Evolutionary conservation across 345 rosid species (phyloP), one percentile per base, ranked within the genome.

Genomic region (Gossypium rotundifolium): DNA sequence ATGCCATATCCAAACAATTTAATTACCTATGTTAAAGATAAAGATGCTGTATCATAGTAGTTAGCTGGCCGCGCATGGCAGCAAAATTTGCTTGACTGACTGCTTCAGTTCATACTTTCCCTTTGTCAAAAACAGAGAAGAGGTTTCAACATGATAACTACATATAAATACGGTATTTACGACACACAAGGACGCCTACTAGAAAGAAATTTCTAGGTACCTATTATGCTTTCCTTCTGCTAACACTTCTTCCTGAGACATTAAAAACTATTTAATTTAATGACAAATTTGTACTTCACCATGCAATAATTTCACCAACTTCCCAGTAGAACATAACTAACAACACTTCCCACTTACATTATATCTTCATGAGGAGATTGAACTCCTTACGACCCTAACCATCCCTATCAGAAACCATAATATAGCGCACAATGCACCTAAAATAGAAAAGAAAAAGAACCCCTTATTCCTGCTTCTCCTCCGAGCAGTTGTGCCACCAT

Each of bases 391-490:
- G 49, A 83, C 58, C 80, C 87, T 84, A 33, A 81, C 71, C 17
- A 79, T 78, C 77, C 93, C 97, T 23, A 84, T 74, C 59, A 87
- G 78, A 33, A 88, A 78, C 91, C 92, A 90, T 68, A 87, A 78
- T 22, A 91, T 66, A 45, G 93, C 96, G 73, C 85, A 88, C 55
- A 90, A 61, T n/a, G 81, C 90, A 25, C 89, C 98, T 49, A 94
- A 51, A 68, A 88, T 71, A 2, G 88, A 88, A 44, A 90, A 58
- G 40, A 87, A 68, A 63, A 89, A 54, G 62, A 91, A 78, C 22
- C 89, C 81, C 78, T 71, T 83, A 48, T 14, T 81, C 76, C 78
- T 62, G 68, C 88, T 75, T 40, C 75, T 42, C 65, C 76, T 86
- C 49, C 79, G 77, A 12, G 54, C 83, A 33, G 71, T 78, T 7